These are phyloP conservation scores for Tetracentron sinense DNA, from an alignment of 164 flowering plant genomes.

Conservation along the genomic window DNA sequence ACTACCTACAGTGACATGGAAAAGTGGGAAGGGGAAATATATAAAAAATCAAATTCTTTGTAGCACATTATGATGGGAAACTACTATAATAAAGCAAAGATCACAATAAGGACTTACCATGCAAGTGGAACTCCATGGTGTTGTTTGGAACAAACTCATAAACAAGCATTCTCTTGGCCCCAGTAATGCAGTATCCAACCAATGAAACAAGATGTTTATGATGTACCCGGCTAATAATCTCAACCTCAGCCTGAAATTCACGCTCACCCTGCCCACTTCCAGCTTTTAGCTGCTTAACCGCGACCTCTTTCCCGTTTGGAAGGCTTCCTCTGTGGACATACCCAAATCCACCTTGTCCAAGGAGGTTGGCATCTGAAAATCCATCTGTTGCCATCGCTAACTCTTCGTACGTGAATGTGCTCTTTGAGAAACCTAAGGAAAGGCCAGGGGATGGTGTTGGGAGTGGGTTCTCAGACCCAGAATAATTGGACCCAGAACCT, in stretches of 20 bases:
- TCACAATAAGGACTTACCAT: conserved; percentile 41
- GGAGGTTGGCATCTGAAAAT: conserved; percentile 80
- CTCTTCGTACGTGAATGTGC: conserved; percentile 81
- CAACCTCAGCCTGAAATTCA: conserved; percentile 95
- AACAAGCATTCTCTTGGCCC: conserved; percentile 74
- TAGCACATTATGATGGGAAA: too few species aligned
- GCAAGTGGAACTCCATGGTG: conserved; percentile 90
- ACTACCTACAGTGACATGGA: too few species aligned
- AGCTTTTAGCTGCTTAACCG: conserved; percentile 79
- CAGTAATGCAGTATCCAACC: conserved; percentile 89
- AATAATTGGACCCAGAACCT: conserved; percentile 66
- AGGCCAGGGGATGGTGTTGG: conserved; percentile 76
- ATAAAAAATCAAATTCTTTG: too few species aligned
- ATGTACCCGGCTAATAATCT: conserved; percentile 92
- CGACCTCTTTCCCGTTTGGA: conserved; percentile 88
- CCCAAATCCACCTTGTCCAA: conserved; percentile 99
- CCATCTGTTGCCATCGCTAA: conserved; percentile 86
- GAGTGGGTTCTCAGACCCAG: conserved; percentile 46
- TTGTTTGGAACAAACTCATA: conserved; percentile 95
- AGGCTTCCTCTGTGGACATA: conserved; percentile 88
- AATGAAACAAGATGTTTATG: conserved; percentile 90
- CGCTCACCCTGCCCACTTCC: conserved; percentile 98
- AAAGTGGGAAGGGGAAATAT: too few species aligned
- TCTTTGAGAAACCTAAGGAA: conserved; percentile 63
- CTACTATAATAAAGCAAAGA: not conserved